Conservation (phyloP, 768 basidiomycete species). For the Leccinum broughii region DNA sequence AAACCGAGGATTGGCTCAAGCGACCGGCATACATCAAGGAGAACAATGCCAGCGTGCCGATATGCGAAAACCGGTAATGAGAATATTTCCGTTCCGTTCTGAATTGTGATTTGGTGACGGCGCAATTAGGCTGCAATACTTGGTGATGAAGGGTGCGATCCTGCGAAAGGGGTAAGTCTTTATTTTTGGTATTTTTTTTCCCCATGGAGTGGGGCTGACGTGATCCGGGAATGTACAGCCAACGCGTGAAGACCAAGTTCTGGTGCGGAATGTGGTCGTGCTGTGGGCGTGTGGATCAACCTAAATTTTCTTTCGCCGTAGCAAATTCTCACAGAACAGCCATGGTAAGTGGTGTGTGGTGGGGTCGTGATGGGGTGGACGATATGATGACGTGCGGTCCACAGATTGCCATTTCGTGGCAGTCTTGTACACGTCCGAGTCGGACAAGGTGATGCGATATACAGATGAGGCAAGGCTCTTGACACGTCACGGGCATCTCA, state of each 20-base stretch:
- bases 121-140: conserved; percentile 70
- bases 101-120: conserved; percentile 16
- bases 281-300: conserved; percentile 5
- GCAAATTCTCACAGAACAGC: conserved; percentile 67
- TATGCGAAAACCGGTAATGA: conserved; percentile 80
- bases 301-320: conserved; percentile 31
- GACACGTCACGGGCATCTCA: conserved; percentile 14
- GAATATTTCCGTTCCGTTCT: conserved; percentile 1
- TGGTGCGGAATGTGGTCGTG: conserved; percentile 50
- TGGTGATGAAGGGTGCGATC: conserved; percentile 86
- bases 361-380: not conserved
- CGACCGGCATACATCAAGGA: conserved; percentile 82
- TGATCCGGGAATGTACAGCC: conserved; percentile 42
- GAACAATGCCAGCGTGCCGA: conserved; percentile 72
- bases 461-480: conserved; percentile 62
- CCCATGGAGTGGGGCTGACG: conserved; percentile 18
- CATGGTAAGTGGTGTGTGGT: conserved; percentile 39
- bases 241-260: conserved; percentile 79
- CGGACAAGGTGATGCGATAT: conserved; percentile 77
- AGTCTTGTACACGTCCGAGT: conserved; percentile 76
- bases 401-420: conserved; percentile 79
- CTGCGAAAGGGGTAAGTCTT: conserved; percentile 75
- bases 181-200: conserved; percentile 1
- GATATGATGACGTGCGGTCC: conserved; percentile 2
- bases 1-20: conserved; percentile 78